Base-by-base conservation (phyloP, 495 filamentous ascomycete genomes). In the Talaromyces adpressus region DNA sequence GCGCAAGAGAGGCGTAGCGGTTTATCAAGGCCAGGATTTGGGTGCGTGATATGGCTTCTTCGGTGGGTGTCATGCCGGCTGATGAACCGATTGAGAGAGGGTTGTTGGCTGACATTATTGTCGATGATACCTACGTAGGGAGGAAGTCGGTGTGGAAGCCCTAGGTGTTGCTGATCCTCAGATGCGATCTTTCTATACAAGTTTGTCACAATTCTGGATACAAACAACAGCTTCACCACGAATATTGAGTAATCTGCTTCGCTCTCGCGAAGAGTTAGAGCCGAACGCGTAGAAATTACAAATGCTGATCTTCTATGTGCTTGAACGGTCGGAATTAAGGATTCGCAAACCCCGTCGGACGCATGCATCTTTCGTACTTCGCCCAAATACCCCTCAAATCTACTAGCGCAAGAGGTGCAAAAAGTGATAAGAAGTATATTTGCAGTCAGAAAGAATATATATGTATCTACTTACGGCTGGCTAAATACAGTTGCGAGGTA, bases 381-480 rank as follows among this genome's bases (percentile, higher is more conserved):
- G 30, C 1, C 9, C 8, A 36, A 11, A 36, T 12, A 11, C 9
- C 12, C 32, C 32, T 36, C 32, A 12, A 5, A 36, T 12, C 3
- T 36, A 36, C 32, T 36, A 36, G 32, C 1, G 32, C 32, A 36
- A 36, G 32, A 1, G 1, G 11, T 36, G 9, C 3, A 9, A 36
- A 11, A 12, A 36, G 16, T 51, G 45, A 22, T 51, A 51, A 3
- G 22, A 25, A 54, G 16, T 58, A 32, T 58, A 58, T 58, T 58
- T 58, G 56, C 56, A 58, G 30, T 58, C 25, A 58, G 20, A 57
- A 36, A 20, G 30, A 25, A 32, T 29, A 58, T 29, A 58, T 20
- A 20, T 36, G 56, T 58, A 58, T 58, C 56, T 58, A 58, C 56
- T 34, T 57, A 30, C 27, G 6, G 22, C 51, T 54, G 51, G 54